Base-by-base conservation (phyloP, 805 yeast species). In the Candida nanaspora region DNA sequence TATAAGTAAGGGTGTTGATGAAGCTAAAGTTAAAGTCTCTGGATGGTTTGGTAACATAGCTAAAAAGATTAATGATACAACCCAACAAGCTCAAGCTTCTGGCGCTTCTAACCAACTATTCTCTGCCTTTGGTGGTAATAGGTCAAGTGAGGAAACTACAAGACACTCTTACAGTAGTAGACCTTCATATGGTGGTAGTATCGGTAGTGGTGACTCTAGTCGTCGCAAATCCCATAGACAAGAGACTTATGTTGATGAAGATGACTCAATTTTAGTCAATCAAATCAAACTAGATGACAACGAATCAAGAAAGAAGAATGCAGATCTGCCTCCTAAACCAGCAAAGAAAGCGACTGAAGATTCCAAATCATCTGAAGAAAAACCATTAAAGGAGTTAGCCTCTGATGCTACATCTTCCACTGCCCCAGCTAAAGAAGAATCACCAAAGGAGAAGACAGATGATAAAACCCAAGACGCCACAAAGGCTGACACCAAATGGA, bases 41-140 rank as follows among this genome's bases (percentile, higher is more conserved):
- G 74, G 79, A 14, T 88, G 96, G 95, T 77, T 86, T 37, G 76
- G 76, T 45, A 85, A 80, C 14, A 55, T 86, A 42, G 72, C 80
- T 26, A 78, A 77, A 65, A 74, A 69, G 51, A 48, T 61, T 21
- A 57, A 53, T 29, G 15, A 38, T 37, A 27, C 18, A 1, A 19
- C 18, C 15, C 34, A 25, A 26, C 30, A 31, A 18, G 15, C 30
- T 16, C 16, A 21, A 14, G 15, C 20, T 15, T 16, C 14, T 27
- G 16, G 25, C 19, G 18, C 31, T 32, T 22, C 20, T 22, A 50
- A 43, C 22, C 57, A 51, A 38, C 46, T 62, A 37, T 61, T 61
- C 42, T 52, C 57, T 34, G 66, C 66, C 2, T 49, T 61, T 40
- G 64, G 58, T 21, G 39, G 43, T 20, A 42, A 40, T 34, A 37